A percentile compares a stretch with the other conserved stretches of the same genome.
Conservation (phyloP, 139 green algal genomes). For the Chlorella sp. region DNA sequence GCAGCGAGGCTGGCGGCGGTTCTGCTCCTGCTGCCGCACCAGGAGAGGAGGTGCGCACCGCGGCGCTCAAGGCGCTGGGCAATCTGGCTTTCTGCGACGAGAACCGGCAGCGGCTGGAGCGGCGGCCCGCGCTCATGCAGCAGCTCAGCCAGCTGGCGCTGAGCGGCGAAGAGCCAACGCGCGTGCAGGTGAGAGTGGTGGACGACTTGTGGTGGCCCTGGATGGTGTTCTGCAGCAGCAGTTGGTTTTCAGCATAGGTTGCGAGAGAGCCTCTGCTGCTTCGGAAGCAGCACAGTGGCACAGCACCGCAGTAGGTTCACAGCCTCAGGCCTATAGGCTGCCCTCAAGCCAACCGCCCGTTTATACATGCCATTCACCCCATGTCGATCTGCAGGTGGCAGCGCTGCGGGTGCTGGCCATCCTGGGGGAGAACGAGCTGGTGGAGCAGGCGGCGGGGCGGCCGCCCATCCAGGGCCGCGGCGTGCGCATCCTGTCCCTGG, state of each 20-base stretch:
- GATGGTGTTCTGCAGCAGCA: not conserved
- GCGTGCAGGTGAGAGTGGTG: constrained; percentile 9
- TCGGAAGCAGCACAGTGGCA: too few relatives aligned
- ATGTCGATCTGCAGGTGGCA: not conserved
- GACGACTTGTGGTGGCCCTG: not conserved
- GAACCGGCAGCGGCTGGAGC: constrained; percentile 53
- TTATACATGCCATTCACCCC: not conserved
- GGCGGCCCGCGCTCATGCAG: constrained; percentile 49
- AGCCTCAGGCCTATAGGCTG: too few relatives aligned
- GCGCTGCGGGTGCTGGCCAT: constrained; percentile 70
- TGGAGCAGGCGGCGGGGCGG: constrained; percentile 62
- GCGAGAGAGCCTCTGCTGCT: too few relatives aligned
- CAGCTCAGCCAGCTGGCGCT: constrained; percentile 52
- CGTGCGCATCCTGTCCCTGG: constrained; percentile 91
- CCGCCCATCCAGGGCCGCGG: constrained; percentile 69
- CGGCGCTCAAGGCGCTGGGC: constrained; percentile 67
- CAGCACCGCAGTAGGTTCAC: too few relatives aligned
- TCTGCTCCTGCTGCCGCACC: too few relatives aligned
- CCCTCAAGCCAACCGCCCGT: too few relatives aligned
- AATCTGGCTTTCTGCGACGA: constrained; percentile 64
- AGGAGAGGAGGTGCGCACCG: constrained; percentile 44
- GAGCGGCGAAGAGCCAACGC: not conserved
- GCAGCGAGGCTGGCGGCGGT: not conserved
- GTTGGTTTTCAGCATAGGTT: not conserved
- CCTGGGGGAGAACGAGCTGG: constrained; percentile 81